phyloP scores from a whole-genome alignment of 1,284 basidiomycete genomes.

The Sporisorium graminicola region DNA sequence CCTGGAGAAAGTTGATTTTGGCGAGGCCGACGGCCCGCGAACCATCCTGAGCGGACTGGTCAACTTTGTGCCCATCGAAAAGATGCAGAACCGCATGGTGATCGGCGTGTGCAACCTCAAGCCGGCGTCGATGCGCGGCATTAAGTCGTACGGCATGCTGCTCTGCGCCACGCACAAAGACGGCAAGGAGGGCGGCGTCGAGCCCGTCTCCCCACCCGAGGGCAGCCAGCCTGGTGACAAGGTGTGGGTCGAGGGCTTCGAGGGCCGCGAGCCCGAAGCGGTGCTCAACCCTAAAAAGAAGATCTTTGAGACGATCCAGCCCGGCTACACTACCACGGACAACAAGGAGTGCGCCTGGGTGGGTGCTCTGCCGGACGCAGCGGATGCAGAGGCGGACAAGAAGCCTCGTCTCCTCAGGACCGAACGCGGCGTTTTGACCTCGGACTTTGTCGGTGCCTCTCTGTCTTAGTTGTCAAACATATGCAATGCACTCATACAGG shows the following conservation, averaged over 20 bases:
- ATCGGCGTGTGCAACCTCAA: conserved; percentile 69
- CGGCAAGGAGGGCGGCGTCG: conserved; percentile 67
- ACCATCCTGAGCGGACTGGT: conserved; percentile 68
- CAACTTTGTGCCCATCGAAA: conserved; percentile 67
- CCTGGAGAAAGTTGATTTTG: conserved; percentile 69
- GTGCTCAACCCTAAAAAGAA: conserved; percentile 70
- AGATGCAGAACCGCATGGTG: conserved; percentile 67
- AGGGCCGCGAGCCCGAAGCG: conserved; percentile 63
- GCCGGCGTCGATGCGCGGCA: conserved; percentile 68
- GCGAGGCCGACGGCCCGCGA: conserved; percentile 67
- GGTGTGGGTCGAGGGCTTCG: conserved; percentile 67
- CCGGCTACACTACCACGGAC: conserved; percentile 62
- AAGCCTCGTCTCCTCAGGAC: conserved; percentile 61
- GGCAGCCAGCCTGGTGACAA: conserved; percentile 63
- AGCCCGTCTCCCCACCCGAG: conserved; percentile 65
- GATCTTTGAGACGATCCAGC: conserved; percentile 70
- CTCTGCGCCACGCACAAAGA: conserved; percentile 66
- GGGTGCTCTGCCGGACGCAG: conserved; percentile 57
- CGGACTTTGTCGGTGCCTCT: conserved; percentile 62
- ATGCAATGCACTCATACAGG: conserved; percentile 8
- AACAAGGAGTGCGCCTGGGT: conserved; percentile 63
- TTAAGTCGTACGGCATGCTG: conserved; percentile 69
- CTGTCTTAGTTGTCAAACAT: conserved; percentile 44
- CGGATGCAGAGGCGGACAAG: conserved; percentile 63
- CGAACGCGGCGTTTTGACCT: conserved; percentile 56